These are phyloP conservation scores for Clohesyomyces aquaticus DNA, from an alignment of 495 filamentous ascomycete species.

Conservation along the genomic window DNA sequence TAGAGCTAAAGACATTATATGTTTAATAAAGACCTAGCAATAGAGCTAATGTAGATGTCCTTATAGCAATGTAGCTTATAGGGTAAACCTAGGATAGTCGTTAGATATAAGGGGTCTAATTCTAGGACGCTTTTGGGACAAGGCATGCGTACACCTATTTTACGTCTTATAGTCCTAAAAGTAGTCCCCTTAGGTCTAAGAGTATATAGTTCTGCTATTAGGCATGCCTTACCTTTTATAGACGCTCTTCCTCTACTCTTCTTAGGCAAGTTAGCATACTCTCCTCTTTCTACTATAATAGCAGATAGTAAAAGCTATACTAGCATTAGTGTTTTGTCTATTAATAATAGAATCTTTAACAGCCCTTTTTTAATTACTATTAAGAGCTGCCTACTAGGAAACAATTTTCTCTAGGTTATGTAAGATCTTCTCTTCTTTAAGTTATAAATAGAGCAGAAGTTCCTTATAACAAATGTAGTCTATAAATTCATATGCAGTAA, in stretches of 20 bases:
- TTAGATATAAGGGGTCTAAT: not conserved
- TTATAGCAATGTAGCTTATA: not conserved
- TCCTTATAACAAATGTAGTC: conserved; percentile 14
- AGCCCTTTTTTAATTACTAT: not conserved
- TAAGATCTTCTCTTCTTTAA: conserved; percentile 13
- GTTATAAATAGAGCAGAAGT: conserved; percentile 7
- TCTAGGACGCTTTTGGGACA: conserved; percentile 1
- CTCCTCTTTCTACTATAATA: not conserved
- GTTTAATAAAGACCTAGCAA: not conserved
- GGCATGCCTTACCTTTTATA: not conserved
- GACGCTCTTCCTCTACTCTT: not conserved
- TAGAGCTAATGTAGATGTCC: not conserved
- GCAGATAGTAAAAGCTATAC: not conserved
- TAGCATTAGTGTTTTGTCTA: not conserved
- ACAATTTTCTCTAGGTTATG: conserved; percentile 9
- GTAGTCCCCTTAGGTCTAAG: not conserved
- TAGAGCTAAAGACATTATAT: not conserved
- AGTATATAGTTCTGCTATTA: not conserved
- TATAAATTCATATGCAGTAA: conserved; percentile 15
- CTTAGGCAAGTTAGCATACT: not conserved
- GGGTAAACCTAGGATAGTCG: conserved; percentile 3
- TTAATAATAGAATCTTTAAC: not conserved
- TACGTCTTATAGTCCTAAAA: conserved; percentile 1
- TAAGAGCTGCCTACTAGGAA: conserved; percentile 2
- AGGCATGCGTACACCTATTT: not conserved